Base-by-base conservation (phyloP, 2,329 filamentous ascomycete genomes). In the Epicoccum sorghinum region DNA sequence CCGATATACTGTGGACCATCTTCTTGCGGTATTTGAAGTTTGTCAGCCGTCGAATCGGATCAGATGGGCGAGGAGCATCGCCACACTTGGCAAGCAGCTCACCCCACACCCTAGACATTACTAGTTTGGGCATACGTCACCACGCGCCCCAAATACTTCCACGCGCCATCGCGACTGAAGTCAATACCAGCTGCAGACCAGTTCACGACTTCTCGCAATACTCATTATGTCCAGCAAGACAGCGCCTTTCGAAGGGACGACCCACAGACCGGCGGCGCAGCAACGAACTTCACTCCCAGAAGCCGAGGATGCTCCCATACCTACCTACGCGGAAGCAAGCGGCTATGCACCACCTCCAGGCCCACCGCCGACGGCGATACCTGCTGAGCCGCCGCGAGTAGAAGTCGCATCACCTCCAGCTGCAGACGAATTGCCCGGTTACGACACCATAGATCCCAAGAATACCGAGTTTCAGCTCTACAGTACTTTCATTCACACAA, bases 401-500 rank as follows among this genome's bases (percentile, higher is more conserved):
- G 44, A 52, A 39, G 39, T 41, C 25, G 27, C 32, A 7, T 24
- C 43, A 27, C 47, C 46, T n/a, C 54, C 49, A 3, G 40, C 37
- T 38, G 47, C 40, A 32, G 51, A 58, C 8, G 43, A 55, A 36
- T 58, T 61, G 2, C 63, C 63, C 10, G 52, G 58, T 24, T 65
- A 65, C 46, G 50, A 61, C 35, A 40, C 56, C 36, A 53, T 64
- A 49, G 57, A 61, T 36, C 23, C 52, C 6, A 46, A 52, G 40
- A 51, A 62, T 41, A 65, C 61, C 2, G 58, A 51, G 30, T 65
- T 62, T 41, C 42, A 45, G 4, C 55, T 65, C 40, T 47, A 53
- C 43, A 51, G 54, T 32, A 66, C 61, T 12, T 65, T 66, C 52
- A 63, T 65, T 22, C 59, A 62, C 52, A 61, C 52, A 1, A 52